phyloP scores from a whole-genome alignment of 1,139 yeast species.

The Arxiozyma telluris region DNA sequence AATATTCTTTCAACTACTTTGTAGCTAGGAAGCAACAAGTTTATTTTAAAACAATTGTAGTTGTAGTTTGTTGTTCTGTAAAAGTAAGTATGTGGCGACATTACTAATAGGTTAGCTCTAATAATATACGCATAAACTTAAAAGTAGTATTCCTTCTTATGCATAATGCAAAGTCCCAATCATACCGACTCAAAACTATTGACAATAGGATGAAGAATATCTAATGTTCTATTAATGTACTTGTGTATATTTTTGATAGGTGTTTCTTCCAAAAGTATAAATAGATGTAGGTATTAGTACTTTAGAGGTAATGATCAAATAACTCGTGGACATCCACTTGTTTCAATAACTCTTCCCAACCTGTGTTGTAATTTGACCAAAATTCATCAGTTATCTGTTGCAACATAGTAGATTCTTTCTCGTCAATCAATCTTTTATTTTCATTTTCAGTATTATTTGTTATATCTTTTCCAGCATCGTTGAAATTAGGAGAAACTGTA shows the following conservation, averaged over 20 bases:
- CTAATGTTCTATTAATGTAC: no score
- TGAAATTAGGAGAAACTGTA: background rate
- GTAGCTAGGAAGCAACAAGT: no score
- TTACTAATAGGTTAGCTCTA: no score
- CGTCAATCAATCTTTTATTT: background rate
- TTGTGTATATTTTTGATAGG: background rate
- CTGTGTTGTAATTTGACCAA: slow-evolving; percentile 15
- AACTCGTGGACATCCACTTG: slow-evolving; percentile 2
- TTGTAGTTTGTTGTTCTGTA: no score
- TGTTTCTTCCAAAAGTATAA: background rate
- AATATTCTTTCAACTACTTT: no score
- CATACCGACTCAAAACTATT: no score
- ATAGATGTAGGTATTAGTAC: background rate
- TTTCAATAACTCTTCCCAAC: slow-evolving; percentile 12
- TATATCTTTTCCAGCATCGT: background rate
- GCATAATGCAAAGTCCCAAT: no score
- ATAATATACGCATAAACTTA: no score
- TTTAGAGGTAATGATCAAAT: background rate
- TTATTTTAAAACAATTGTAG: no score
- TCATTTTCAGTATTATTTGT: background rate
- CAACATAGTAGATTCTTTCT: slow-evolving; percentile 5
- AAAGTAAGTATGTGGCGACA: no score
- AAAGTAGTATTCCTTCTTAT: no score
- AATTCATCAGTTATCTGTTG: slow-evolving; percentile 15
- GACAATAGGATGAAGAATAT: background rate